A percentile compares a stretch with the other conserved stretches of the same genome.
Conservation (phyloP, 371 early-diverging fungal species). For the Parasitella parasitica region DNA sequence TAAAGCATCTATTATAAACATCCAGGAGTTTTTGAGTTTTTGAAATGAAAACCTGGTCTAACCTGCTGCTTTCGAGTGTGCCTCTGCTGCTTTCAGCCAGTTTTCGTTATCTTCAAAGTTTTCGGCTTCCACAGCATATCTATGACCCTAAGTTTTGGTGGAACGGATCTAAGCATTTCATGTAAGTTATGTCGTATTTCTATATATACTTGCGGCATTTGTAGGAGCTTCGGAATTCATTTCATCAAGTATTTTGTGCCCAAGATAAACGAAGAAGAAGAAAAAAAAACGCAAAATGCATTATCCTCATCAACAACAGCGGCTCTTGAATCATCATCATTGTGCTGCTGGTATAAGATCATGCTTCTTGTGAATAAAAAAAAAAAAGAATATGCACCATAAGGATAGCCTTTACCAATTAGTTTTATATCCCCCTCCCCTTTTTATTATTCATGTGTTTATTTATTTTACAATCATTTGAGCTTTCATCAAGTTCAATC, state of each 20-base stretch:
- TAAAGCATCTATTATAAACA: neutral
- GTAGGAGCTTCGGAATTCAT: conserved; percentile 39
- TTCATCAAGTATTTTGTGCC: neutral
- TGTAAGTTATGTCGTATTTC: neutral
- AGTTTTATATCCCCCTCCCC: no score
- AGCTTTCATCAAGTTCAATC: conserved; percentile 56
- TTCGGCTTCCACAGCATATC: conserved; percentile 52
- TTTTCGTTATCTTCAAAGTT: conserved; percentile 52
- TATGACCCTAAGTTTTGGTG: conserved; percentile 41
- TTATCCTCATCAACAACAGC: neutral
- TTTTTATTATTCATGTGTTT: neutral
- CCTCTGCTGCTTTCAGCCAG: conserved; percentile 49
- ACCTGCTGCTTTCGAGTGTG: conserved; percentile 50
- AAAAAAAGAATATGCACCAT: no score
- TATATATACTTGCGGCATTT: conserved; percentile 29
- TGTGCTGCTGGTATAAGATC: no score
- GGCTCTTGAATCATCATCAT: no score
- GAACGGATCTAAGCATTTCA: neutral
- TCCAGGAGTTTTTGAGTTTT: no score
- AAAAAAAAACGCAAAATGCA: neutral
- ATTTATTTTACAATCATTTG: conserved; percentile 36
- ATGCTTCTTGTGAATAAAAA: no score
- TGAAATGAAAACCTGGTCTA: neutral
- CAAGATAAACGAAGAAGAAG: neutral
- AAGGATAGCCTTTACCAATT: no score